These are phyloP conservation scores for Geosmithia morbida DNA, from an alignment of 2,329 filamentous ascomycete species.

Conservation along the genomic window DNA sequence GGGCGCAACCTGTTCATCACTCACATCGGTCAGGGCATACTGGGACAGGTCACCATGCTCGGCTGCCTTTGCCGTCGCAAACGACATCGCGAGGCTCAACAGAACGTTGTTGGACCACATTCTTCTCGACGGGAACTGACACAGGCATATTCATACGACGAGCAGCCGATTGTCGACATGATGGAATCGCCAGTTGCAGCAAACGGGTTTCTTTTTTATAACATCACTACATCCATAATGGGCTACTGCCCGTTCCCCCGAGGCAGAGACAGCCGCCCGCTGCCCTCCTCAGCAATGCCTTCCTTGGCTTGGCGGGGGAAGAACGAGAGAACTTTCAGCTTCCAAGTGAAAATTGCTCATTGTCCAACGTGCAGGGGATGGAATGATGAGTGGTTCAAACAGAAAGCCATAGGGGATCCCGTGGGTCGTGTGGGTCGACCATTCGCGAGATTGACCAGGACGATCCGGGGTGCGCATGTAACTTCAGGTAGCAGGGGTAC, in stretches of 20 bases:
- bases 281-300: too few relatives aligned
- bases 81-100: background rate
- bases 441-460: background rate
- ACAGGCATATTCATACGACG: background rate
- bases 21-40: slow-evolving; percentile 20
- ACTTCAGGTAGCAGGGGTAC: too few relatives aligned
- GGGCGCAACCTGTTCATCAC: slow-evolving; percentile 4
- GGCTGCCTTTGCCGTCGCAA: background rate
- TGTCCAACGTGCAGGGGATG: background rate
- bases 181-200: too few relatives aligned
- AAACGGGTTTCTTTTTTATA: background rate
- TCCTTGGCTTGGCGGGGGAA: too few relatives aligned
- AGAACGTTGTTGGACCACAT: slow-evolving; percentile 1
- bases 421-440: background rate
- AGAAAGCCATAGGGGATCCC: background rate
- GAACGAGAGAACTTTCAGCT: background rate
- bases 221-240: background rate
- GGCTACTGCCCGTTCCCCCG: background rate
- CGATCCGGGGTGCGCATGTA: background rate
- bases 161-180: too few relatives aligned
- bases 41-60: slow-evolving; percentile 10
- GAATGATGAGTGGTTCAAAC: background rate
- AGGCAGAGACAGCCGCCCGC: too few relatives aligned
- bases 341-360: background rate
- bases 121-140: background rate